Conservation (phyloP, 2,329 filamentous ascomycete species). For the Aspergillus spinulosporus region DNA sequence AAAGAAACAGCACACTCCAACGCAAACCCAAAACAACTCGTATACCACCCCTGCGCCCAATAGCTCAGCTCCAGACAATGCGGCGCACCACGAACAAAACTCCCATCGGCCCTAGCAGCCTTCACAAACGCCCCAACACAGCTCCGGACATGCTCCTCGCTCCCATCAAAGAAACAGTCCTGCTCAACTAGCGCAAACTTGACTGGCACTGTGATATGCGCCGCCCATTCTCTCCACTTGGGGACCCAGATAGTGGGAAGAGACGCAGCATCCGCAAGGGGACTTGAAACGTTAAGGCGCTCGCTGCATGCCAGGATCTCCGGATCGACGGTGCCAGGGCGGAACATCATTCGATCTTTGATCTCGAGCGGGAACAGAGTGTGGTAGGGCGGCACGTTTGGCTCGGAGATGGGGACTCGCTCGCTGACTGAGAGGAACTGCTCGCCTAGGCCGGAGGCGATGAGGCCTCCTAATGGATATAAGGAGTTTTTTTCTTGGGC, state of each 20-base stretch:
- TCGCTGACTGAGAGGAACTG: background rate
- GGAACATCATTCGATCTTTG: slow-evolving; percentile 11
- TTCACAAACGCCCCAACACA: slow-evolving; percentile 6
- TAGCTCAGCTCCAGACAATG: slow-evolving; percentile 15
- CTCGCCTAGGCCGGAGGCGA: slow-evolving; percentile 6
- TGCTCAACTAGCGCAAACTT: slow-evolving; percentile 5
- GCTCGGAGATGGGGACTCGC: background rate
- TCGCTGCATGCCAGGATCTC: background rate
- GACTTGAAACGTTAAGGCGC: background rate
- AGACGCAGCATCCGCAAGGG: background rate
- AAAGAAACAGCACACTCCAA: slow-evolving; percentile 3
- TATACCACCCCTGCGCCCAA: slow-evolving; percentile 17
- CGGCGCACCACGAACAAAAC: slow-evolving; percentile 8
- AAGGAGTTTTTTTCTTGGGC: background rate
- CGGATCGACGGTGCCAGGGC: background rate
- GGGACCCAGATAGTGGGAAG: background rate
- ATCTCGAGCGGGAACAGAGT: background rate
- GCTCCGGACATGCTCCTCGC: background rate
- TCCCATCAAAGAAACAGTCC: slow-evolving; percentile 6
- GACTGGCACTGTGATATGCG: slow-evolving; percentile 4
- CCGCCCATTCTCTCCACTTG: slow-evolving; percentile 10
- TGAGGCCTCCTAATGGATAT: slow-evolving; percentile 13
- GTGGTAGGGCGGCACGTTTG: background rate
- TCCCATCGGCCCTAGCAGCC: slow-evolving; percentile 7
- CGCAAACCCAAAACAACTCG: slow-evolving; percentile 15